A percentile compares a stretch with the other conserved stretches of the same genome.
Evolutionary conservation across 192 early-diverging fungal genomes (phyloP).

Genomic region (Dispira simplex): DNA sequence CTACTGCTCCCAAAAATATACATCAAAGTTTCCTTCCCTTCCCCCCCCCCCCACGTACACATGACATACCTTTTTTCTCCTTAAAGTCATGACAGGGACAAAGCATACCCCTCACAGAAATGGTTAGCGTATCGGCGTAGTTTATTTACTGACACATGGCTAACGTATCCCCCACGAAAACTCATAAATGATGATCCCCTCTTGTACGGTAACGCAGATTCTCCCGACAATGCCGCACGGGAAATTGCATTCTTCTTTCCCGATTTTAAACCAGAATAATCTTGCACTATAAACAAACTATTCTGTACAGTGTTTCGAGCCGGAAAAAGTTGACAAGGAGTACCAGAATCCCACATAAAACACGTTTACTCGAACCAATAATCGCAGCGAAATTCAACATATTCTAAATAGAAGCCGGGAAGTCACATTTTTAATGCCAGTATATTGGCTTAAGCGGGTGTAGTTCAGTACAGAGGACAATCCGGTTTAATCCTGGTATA

Average conservation of each 20-base stretch:
- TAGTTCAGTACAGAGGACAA: too few relatives aligned
- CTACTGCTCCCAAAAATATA: neutral
- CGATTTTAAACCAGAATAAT: conserved; percentile 3
- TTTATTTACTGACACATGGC: neutral
- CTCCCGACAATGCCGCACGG: conserved; percentile 31
- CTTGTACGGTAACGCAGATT: conserved; percentile 22
- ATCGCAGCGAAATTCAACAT: too few relatives aligned
- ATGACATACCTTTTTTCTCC: neutral
- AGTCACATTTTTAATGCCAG: too few relatives aligned
- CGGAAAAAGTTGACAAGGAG: too few relatives aligned
- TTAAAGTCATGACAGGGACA: neutral
- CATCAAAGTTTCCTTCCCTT: neutral
- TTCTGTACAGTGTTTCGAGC: too few relatives aligned
- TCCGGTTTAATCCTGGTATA: too few relatives aligned
- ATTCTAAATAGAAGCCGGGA: too few relatives aligned
- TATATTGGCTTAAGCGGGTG: too few relatives aligned
- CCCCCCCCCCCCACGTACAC: neutral
- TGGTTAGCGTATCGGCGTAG: neutral
- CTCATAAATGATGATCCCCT: neutral
- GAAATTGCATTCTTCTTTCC: conserved; percentile 50
- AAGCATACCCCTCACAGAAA: neutral
- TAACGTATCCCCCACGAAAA: neutral
- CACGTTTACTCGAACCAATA: too few relatives aligned
- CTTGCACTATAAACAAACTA: too few relatives aligned
- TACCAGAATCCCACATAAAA: too few relatives aligned